A percentile compares a stretch with the other conserved stretches of the same genome.
Evolutionary conservation across 1,284 basidiomycete species (phyloP).

Genomic region (Lentinula novae-zelandiae): DNA sequence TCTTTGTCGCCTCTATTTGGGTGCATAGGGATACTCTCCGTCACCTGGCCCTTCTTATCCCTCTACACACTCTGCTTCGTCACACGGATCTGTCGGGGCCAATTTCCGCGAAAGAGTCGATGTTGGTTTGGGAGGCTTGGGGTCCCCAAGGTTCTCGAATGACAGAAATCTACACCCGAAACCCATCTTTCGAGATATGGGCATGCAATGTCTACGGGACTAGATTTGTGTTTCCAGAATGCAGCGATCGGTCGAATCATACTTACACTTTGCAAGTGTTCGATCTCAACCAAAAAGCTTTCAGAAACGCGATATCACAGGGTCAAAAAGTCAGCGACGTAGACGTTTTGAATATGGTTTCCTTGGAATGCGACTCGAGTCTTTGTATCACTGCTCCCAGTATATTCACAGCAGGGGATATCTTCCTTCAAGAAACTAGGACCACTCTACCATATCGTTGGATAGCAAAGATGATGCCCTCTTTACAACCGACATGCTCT

Average conservation of each 20-base stretch:
- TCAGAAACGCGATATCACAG: slow-evolving; percentile 25
- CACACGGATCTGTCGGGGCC: slow-evolving; percentile 22
- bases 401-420: slow-evolving; percentile 1
- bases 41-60: slow-evolving; percentile 43
- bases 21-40: slow-evolving; percentile 25
- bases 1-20: slow-evolving; percentile 47
- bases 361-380: neutral
- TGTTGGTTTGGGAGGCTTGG: slow-evolving; percentile 50
- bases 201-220: slow-evolving; percentile 59
- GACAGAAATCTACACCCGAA: slow-evolving; percentile 23
- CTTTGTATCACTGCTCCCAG: slow-evolving; percentile 6
- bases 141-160: slow-evolving; percentile 43
- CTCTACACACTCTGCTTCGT: slow-evolving; percentile 40
- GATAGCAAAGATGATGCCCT: neutral
- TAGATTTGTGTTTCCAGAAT: slow-evolving; percentile 33
- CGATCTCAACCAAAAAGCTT: slow-evolving; percentile 50
- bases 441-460: slow-evolving; percentile 7
- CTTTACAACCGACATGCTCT: neutral
- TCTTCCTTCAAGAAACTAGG: slow-evolving; percentile 4
- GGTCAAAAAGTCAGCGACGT: neutral
- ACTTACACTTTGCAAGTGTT: slow-evolving; percentile 25
- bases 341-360: neutral
- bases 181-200: slow-evolving; percentile 40
- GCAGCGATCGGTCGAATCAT: slow-evolving; percentile 2
- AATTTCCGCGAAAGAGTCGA: slow-evolving; percentile 17